Evolutionary conservation across 441 rosid genomes (phyloP).

Genomic region (Melastoma candidum): DNA sequence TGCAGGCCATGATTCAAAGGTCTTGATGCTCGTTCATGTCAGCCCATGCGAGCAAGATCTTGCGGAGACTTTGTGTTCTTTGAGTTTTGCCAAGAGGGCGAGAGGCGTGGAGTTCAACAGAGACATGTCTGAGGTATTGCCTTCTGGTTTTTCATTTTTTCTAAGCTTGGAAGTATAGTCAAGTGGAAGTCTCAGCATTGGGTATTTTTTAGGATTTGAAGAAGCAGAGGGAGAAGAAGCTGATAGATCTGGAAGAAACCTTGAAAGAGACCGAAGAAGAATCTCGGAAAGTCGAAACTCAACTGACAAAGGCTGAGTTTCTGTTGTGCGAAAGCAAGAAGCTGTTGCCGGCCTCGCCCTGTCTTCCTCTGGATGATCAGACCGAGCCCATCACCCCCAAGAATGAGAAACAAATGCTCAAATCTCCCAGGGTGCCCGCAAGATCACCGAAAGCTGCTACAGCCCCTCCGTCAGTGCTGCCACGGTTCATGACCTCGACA

Average conservation of each 20-base stretch:
- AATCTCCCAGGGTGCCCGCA: slow-evolving; percentile 24
- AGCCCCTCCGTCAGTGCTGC: slow-evolving; percentile 19
- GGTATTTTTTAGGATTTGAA: slow-evolving; percentile 34
- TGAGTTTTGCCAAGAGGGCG: slow-evolving; percentile 76
- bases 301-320: slow-evolving; percentile 40
- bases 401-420: slow-evolving; percentile 18
- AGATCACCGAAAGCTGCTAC: slow-evolving; percentile 20
- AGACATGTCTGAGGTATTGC: slow-evolving; percentile 47
- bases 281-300: slow-evolving; percentile 29
- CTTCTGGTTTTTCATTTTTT: neutral
- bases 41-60: slow-evolving; percentile 69
- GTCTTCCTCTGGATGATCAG: slow-evolving; percentile 18
- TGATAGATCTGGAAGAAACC: slow-evolving; percentile 49
- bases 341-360: slow-evolving; percentile 24
- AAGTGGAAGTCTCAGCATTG: neutral
- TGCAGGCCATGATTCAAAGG: slow-evolving; percentile 69
- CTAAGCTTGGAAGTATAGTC: neutral
- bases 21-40: slow-evolving; percentile 76
- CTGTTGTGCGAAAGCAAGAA: slow-evolving; percentile 48
- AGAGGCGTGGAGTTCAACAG: slow-evolving; percentile 56
- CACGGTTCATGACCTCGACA: slow-evolving; percentile 82
- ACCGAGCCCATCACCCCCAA: slow-evolving; percentile 25
- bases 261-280: slow-evolving; percentile 49
- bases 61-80: slow-evolving; percentile 71
- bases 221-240: slow-evolving; percentile 41